Evolutionary conservation across 1,284 basidiomycete species (phyloP).

Genomic region (Puccinia polysora): DNA sequence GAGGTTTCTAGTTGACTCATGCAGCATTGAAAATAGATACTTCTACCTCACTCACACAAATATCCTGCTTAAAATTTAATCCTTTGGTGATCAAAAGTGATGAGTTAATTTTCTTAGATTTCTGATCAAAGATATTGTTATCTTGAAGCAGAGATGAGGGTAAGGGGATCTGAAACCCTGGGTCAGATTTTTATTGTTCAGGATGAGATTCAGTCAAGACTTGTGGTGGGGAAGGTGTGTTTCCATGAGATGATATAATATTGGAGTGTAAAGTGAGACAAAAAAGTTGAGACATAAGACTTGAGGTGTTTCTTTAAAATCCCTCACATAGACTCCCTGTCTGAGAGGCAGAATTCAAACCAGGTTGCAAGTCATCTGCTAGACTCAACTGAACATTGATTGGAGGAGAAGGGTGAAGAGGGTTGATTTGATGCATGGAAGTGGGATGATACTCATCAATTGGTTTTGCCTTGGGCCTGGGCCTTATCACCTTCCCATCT

Average conservation of each 20-base stretch:
- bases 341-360: no score
- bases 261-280: conserved; percentile 1
- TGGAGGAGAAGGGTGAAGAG: no score
- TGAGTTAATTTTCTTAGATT: not conserved
- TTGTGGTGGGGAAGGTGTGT: not conserved
- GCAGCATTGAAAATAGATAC: not conserved
- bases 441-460: no score
- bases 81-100: conserved; percentile 19
- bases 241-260: not conserved
- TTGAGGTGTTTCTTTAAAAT: no score
- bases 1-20: conserved; percentile 15
- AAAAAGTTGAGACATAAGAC: no score
- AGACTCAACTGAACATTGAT: no score
- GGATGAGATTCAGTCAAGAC: not conserved
- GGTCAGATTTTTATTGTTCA: not conserved
- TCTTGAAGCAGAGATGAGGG: conserved; percentile 1
- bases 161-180: not conserved
- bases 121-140: no score
- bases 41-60: conserved; percentile 1
- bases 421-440: no score
- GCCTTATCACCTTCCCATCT: no score
- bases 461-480: no score
- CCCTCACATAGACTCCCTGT: no score
- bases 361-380: no score
- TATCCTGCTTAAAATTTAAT: not conserved